Base-by-base conservation (phyloP, 768 basidiomycete genomes). In the Cyclocybe aegerita region DNA sequence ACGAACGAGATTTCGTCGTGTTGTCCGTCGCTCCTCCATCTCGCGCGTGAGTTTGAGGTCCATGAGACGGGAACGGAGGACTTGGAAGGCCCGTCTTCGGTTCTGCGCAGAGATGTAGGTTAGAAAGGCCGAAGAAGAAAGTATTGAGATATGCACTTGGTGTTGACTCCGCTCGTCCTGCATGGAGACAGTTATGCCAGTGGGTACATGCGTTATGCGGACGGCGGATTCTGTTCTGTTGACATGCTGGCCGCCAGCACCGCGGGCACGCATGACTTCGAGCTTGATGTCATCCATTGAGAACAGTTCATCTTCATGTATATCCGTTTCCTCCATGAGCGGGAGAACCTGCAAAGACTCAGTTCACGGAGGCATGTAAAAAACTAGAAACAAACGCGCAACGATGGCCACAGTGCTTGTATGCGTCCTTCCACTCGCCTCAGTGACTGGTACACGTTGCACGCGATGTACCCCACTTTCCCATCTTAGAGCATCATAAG, bases 161-260 rank as follows among this genome's bases (percentile, higher is more conserved):
- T 98, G 96, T 62, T 99, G 97, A 64, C 88, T 92, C 5, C 97
- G 82, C 58, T 95, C 93, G 61, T 99, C 95, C 71, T 99, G 97
- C 91, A 98, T 98, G 7, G 93, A 94, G 7, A 98, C 96, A 1
- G 88, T 89, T 48, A 98, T 86, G 0, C 96, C 94, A 3, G 93
- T 90, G 1, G 97, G 96, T 10, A 89, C 70, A 60, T 99, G 97
- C 0, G 93, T 96, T 39, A 98, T 68, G 1, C 97, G 86, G 15
- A 99, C 94, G 2, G 97, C 96, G 2, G 96, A 98, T 69, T 99
- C 97, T 0, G 97, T 98, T 77, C 88, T 92, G 72, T 99, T 99
- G 61, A 98, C 97, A 69, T 98, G 96, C 88, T 97, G 95, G 11
- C 97, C 96, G 39, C 97, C 97, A 6, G 97, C 96, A 17, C 97